Evolutionary conservation across 441 rosid genomes (phyloP), one percentile per base, ranked within the genome.

Genomic region (Biscutella auriculata): DNA sequence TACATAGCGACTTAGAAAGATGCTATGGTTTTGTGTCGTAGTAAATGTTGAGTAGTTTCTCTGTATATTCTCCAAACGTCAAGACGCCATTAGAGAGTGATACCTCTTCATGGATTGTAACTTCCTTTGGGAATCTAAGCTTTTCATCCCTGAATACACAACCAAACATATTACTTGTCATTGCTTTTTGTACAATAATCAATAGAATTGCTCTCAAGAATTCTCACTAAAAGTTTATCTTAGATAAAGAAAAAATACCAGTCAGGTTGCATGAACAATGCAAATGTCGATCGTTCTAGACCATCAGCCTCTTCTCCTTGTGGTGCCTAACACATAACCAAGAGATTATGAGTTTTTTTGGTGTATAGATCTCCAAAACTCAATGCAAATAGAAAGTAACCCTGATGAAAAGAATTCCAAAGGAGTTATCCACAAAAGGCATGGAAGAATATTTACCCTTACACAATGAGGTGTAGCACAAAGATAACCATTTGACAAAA

Each of bases 381-480:
- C 45, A 11, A 41, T 9, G 32, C 29, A 19, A 45, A 39, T n/a
- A 6, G 14, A 29, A 35, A 21, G 43, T 10, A 53, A 51, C 59
- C 27, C 28, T 42, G 25, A 15, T 1, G 5, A 43, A 34, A 27
- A 35, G 28, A 32, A 8, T 1, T 17, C 1, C 5, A 7, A 6
- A 49, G 4, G 54, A 61, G 30, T n/a, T n/a, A 9, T 43, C 15
- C 9, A 4, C 42, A 54, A 29, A 25, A 42, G 43, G 44, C 44
- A 11, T n/a, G 2, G 11, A 9, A 39, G 41, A 50, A 8, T 45
- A 44, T 44, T 12, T 92, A 92, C 98, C 95, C 63, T 80, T 46
- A 92, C 97, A 65, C 85, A 80, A 54, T 92, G 98, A 75, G 98
- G 98, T 36, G 97, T 88, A 60, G 95, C 92, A 68, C 97, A 86